phyloP scores from a whole-genome alignment of 495 filamentous ascomycete species.

The Schizothecium vesticola region DNA sequence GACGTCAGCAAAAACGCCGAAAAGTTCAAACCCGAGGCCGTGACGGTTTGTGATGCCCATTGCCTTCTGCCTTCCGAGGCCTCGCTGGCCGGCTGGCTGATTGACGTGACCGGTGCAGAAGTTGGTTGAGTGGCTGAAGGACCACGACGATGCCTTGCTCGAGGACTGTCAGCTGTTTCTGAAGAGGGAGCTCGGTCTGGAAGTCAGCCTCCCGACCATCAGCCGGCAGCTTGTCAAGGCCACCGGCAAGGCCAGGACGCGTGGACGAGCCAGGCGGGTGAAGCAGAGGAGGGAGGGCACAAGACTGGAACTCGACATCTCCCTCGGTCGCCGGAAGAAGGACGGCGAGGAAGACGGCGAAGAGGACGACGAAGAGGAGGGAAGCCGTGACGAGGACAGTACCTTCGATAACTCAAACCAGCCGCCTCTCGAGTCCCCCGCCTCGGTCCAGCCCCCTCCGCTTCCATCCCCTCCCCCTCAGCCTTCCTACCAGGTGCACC shows the following conservation, averaged over 20 bases:
- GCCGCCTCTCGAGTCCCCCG: neutral
- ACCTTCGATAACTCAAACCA: neutral
- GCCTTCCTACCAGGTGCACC: neutral
- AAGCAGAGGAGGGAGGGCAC: conserved; percentile 2
- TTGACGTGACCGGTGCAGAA: conserved; percentile 15
- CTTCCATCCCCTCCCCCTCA: neutral
- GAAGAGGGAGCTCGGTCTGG: conserved; percentile 15
- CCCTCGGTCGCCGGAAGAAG: neutral
- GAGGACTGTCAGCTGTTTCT: conserved; percentile 28
- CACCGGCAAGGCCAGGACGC: conserved; percentile 2
- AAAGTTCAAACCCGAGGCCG: conserved; percentile 23
- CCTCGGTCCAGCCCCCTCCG: neutral
- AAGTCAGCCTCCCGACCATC: conserved; percentile 23
- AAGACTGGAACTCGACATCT: neutral
- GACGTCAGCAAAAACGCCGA: conserved; percentile 30
- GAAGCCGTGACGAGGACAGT: neutral
- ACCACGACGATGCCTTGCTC: conserved; percentile 23
- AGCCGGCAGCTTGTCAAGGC: conserved; percentile 11
- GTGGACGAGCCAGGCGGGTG: neutral
- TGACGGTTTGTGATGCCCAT: conserved; percentile 18
- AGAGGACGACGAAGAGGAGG: neutral
- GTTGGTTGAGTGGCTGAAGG: conserved; percentile 24
- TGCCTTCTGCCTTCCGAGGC: neutral
- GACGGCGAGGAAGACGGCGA: neutral
- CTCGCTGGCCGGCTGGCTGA: neutral